phyloP scores from a whole-genome alignment of 1,284 basidiomycete genomes.

The Filobasidium uniguttulatum region DNA sequence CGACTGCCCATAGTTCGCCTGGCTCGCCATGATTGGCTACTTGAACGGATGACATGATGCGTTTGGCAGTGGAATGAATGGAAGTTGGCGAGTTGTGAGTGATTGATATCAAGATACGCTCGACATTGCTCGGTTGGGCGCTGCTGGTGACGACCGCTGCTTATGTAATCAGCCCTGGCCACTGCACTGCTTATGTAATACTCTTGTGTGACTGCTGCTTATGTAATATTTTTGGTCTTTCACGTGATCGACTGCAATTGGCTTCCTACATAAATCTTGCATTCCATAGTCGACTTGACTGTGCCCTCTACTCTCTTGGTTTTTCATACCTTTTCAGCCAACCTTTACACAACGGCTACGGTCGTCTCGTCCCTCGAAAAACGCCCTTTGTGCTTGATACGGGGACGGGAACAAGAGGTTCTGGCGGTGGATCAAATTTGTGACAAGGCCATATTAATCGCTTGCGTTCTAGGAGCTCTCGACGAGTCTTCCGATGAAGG shows the following conservation, averaged over 20 bases:
- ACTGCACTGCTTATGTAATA: neutral
- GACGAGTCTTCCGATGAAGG: neutral
- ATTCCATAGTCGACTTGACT: neutral
- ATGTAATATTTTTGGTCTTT: neutral
- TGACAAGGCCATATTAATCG: neutral
- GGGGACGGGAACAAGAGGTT: too few relatives aligned
- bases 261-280: too few relatives aligned
- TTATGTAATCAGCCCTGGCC: neutral
- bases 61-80: neutral
- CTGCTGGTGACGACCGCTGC: neutral
- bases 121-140: neutral
- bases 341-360: neutral
- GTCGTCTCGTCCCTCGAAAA: neutral
- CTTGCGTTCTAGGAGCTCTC: neutral
- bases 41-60: neutral
- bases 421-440: slow-evolving; percentile 1
- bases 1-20: slow-evolving; percentile 14
- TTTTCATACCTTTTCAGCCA: neutral
- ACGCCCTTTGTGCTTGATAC: neutral
- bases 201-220: too few relatives aligned
- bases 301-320: neutral
- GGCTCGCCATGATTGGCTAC: neutral
- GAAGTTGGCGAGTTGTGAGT: neutral
- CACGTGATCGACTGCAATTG: neutral
- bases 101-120: neutral